These are phyloP conservation scores for Sugiyamaella sp. DNA, from an alignment of 1,139 yeast genomes.

Conservation along the genomic window DNA sequence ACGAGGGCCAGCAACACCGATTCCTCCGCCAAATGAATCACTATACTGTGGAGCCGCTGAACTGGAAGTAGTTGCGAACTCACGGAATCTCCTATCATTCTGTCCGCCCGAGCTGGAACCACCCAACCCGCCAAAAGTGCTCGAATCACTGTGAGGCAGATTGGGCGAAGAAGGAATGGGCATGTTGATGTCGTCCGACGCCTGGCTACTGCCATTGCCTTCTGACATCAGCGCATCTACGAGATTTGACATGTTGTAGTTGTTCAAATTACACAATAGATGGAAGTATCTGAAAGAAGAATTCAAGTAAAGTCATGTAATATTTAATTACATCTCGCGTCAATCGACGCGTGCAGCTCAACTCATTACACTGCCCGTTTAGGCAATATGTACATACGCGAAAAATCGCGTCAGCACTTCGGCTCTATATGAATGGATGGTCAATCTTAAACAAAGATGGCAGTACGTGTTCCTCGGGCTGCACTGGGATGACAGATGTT, in stretches of 20 bases:
- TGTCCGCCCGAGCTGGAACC: slow-evolving; percentile 14
- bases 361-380: slow-evolving; percentile 21
- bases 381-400: slow-evolving; percentile 10
- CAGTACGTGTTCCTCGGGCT: no score
- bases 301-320: slow-evolving; percentile 5
- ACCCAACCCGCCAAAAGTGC: slow-evolving; percentile 16
- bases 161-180: slow-evolving; percentile 26
- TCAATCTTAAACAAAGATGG: no score
- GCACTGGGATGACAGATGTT: no score
- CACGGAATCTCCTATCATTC: slow-evolving; percentile 13
- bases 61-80: slow-evolving; percentile 22
- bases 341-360: slow-evolving; percentile 5
- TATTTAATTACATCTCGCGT: slow-evolving; percentile 14
- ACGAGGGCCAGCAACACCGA: slow-evolving; percentile 20
- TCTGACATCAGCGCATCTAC: slow-evolving; percentile 28
- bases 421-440: no score
- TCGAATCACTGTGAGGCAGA: slow-evolving; percentile 21
- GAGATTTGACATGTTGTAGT: slow-evolving; percentile 24
- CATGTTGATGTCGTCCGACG: slow-evolving; percentile 1
- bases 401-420: neutral
- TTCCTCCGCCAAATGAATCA: slow-evolving; percentile 20
- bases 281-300: neutral
- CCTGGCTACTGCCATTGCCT: slow-evolving; percentile 18
- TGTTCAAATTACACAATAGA: neutral
- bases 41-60: slow-evolving; percentile 25